Base-by-base conservation (phyloP, 345 rosid species). In the Microthlaspi erraticum region DNA sequence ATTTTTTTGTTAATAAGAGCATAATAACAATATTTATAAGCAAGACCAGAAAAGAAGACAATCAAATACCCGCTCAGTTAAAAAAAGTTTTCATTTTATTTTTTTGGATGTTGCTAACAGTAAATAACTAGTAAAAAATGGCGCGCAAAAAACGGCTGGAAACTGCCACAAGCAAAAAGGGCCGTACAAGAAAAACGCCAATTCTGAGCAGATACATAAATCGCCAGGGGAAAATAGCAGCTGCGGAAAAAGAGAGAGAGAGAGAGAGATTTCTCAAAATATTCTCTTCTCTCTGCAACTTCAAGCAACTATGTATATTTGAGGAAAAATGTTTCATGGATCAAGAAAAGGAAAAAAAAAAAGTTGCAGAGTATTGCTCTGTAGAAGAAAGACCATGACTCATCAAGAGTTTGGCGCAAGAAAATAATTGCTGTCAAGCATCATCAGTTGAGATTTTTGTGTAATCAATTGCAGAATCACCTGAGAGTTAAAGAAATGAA, bases 391-490 rank as follows among this genome's bases (percentile, higher is more conserved):
- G 66, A 63, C 7, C 23, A 70, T 55, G 65, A 56, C 61, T 60
- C 55, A 19, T 26, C 29, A 26, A 26, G 29, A 26, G 4, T 26
- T 26, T 26, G 29, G 4, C 29, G 29, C 29, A 26, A 26, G 29
- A 26, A 26, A 26, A 26, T 1, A 26, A 26, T 48, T 10, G 29
- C 39, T 72, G 66, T 59, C 71, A 68, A 11, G 73, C 49, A 10
- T 78, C 68, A 10, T 65, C 81, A 7, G 45, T 60, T 34, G 80
- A 65, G 71, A 63, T 64, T 51, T 67, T 74, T 39, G 83, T 65
- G 78, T 83, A 86, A 71, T 82, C 90, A 74, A 83, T 74, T 34
- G 69, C 78, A 37, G 88, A 79, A 72, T 92, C 92, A 82, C 98
- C 98, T 89, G 67, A 44, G 67, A 43, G 8, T 54, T 42, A 51